Evolutionary conservation across 192 early-diverging fungal genomes (phyloP).

Genomic region (Coemansia furcata): DNA sequence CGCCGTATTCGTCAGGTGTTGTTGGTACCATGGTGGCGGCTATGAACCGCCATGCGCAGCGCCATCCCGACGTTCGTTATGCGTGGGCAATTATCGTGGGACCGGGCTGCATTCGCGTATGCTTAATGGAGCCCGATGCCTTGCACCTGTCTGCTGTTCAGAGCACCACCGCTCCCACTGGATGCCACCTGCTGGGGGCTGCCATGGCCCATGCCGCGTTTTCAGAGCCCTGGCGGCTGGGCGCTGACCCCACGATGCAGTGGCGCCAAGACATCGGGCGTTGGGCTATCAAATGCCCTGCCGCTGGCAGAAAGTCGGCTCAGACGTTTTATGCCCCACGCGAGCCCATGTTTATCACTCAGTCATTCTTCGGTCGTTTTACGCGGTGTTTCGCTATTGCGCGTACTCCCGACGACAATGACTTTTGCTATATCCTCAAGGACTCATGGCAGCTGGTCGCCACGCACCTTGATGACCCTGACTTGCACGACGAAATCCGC

Average conservation of each 20-base stretch:
- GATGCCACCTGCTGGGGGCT: constrained; percentile 6
- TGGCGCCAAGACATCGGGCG: constrained; percentile 22
- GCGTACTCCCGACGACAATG: neutral
- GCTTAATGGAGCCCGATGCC: constrained; percentile 39
- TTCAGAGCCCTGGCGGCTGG: constrained; percentile 33
- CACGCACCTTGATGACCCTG: neutral
- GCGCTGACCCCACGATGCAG: constrained; percentile 39
- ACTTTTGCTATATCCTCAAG: constrained; percentile 27
- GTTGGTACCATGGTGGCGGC: constrained; percentile 25
- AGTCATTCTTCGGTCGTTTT: constrained; percentile 42
- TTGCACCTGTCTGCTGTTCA: constrained; percentile 17
- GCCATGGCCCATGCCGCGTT: constrained; percentile 8
- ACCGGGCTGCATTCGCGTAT: constrained; percentile 20
- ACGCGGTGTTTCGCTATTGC: constrained; percentile 36
- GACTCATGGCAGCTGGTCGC: constrained; percentile 42
- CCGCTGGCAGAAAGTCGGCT: neutral
- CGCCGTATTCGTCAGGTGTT: constrained; percentile 33
- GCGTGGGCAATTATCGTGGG: constrained; percentile 29
- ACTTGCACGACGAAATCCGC: constrained; percentile 24
- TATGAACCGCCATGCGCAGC: constrained; percentile 31
- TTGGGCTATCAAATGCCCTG: constrained; percentile 40
- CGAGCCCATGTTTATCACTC: constrained; percentile 28
- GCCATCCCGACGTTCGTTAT: constrained; percentile 20
- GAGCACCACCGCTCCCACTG: no score
- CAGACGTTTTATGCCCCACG: constrained; percentile 12